These are phyloP conservation scores for Solanum virginianum DNA, from an alignment of 257 asterid genomes.

Conservation along the genomic window DNA sequence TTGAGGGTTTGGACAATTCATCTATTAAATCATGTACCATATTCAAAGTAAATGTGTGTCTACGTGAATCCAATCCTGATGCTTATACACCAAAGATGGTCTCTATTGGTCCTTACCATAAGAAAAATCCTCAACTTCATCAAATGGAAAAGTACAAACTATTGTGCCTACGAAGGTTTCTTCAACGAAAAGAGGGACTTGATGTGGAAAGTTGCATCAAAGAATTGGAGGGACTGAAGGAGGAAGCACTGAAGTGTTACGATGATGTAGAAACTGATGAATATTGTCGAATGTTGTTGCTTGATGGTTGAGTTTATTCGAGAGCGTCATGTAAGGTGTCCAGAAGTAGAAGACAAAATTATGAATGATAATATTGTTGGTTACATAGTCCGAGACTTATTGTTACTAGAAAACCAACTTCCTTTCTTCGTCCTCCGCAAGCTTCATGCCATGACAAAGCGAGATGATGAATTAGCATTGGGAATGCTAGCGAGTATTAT, in stretches of 20 bases:
- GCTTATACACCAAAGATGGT: constrained; percentile 1
- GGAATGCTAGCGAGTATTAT: no score
- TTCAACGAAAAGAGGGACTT: neutral
- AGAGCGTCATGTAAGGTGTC: neutral
- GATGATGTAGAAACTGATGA: neutral
- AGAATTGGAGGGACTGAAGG: neutral
- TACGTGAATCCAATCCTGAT: neutral
- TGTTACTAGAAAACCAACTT: constrained; percentile 1
- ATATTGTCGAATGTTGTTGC: neutral
- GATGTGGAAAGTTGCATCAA: neutral
- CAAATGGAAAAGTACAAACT: neutral
- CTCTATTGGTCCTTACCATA: constrained; percentile 11
- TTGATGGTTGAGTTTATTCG: constrained; percentile 7
- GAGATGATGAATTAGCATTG: neutral
- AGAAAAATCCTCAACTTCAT: neutral
- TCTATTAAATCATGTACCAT: no score
- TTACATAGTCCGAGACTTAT: neutral
- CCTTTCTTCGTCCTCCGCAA: neutral
- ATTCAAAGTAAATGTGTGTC: no score
- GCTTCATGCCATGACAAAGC: neutral
- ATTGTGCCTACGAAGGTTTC: neutral
- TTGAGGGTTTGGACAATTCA: no score
- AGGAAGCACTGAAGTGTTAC: neutral
- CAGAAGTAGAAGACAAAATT: neutral
- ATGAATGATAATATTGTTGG: no score